A percentile compares a stretch with the other conserved stretches of the same genome.
Evolutionary conservation across 441 rosid species (phyloP).

Genomic region (Gossypium gossypioides): DNA sequence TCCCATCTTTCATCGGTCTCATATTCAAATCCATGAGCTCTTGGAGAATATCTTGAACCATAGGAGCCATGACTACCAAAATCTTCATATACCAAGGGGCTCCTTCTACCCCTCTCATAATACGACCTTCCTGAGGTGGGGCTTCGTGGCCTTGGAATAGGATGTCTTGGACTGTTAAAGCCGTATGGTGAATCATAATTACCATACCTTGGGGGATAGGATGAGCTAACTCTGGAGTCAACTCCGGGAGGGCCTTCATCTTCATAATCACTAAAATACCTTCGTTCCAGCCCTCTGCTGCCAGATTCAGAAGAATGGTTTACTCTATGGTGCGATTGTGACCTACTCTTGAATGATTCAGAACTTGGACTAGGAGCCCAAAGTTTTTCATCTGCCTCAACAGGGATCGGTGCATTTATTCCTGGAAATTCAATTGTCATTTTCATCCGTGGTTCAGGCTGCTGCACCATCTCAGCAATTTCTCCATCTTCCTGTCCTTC

Average conservation of each 20-base stretch:
- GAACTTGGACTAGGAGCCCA: conserved; percentile 48
- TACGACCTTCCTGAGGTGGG: conserved; percentile 26
- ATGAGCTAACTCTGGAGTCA: conserved; percentile 28
- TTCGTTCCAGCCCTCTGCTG: conserved; percentile 39
- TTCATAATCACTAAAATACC: conserved; percentile 28
- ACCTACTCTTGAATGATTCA: conserved; percentile 28
- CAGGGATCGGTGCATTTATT: conserved; percentile 76
- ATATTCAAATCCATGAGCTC: conserved; percentile 20
- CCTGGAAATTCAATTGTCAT: conserved; percentile 72
- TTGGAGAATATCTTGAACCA: conserved; percentile 26
- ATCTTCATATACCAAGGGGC: conserved; percentile 30
- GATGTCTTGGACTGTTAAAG: conserved; percentile 16
- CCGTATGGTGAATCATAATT: conserved; percentile 19
- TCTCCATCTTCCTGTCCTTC: conserved; percentile 71
- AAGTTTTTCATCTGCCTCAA: conserved; percentile 51
- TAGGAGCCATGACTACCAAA: conserved; percentile 14
- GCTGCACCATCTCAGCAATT: conserved; percentile 31
- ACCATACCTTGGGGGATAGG: conserved; percentile 45
- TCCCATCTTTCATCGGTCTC: conserved; percentile 22
- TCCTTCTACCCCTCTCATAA: conserved; percentile 36
- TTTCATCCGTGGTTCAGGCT: conserved; percentile 37
- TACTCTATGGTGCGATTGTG: conserved; percentile 24
- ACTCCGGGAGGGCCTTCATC: conserved; percentile 56
- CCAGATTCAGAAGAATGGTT: conserved; percentile 30
- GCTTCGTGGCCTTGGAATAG: conserved; percentile 17